Evolutionary conservation across 805 yeast genomes (phyloP), one percentile per base, ranked within the genome.

Genomic region (Lachancea thermotolerans): DNA sequence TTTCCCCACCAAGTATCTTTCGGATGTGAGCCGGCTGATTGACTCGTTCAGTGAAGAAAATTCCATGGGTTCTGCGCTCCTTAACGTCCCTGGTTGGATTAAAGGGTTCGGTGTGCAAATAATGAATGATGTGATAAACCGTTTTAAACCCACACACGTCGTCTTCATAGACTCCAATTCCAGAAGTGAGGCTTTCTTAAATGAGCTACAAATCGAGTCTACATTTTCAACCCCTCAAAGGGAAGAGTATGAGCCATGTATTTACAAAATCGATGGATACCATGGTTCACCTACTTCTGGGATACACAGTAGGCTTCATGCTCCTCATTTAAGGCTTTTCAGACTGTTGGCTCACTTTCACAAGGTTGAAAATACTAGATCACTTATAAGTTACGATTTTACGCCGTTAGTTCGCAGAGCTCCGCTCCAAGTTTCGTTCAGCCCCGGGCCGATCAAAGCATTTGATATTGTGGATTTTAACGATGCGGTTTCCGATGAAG

Each of bases 71-170:
- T 52, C 67, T 44, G 63, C 88, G 2, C 60, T 89, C 1, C 72
- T 90, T 3, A 89, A 89, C 55, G 77, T 90, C 1, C 91, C 96
- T 0, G 96, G 96, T 0, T 89, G 96, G 96, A 76, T 88, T 28
- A 85, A 85, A 62, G 97, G 96, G 0, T 79, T 78, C 50, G 97
- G 97, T 0, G 70, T 81, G 12, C 82, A 79, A 39, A 64, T 89
- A 8, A 68, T 85, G n/a, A 68, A 64, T 12, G 66, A 71, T 25
- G 64, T 84, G 2, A 67, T 80, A 2, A 48, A 54, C 0, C 47
- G 60, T 9, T 60, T 76, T 1, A 63, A 69, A 21, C 86, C 95
- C 0, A 74, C 82, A 0, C 72, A 76, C 49, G 58, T 85, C 18
- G 60, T 85, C 0, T 73, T 79, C 45, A 56, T 89, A 45, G 76